Conservation (phyloP, 306 rosid species). For the Medicago arabica region DNA sequence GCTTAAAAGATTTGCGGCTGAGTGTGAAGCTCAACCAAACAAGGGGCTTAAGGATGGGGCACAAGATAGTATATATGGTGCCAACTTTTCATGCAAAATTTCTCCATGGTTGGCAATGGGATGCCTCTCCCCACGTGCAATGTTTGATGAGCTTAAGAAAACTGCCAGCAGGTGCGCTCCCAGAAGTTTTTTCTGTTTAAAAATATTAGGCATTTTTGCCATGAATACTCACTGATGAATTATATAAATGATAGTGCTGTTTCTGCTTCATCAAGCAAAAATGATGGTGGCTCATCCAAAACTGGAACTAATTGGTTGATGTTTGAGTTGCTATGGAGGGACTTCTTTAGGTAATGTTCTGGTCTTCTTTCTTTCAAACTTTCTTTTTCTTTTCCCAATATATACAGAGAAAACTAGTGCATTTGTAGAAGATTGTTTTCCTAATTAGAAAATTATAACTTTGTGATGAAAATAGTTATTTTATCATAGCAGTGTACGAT, state of each 20-base stretch:
- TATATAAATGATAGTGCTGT: conserved; percentile 49
- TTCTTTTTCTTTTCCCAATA: neutral
- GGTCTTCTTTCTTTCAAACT: conserved; percentile 29
- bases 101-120: conserved; percentile 99
- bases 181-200: conserved; percentile 30
- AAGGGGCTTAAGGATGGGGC: conserved; percentile 65
- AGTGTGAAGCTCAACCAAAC: conserved; percentile 76
- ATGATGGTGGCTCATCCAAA: conserved; percentile 60
- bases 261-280: conserved; percentile 61
- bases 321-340: conserved; percentile 96
- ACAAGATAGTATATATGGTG: conserved; percentile 78
- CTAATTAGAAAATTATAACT: conserved; percentile 6
- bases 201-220: conserved; percentile 1
- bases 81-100: conserved; percentile 94
- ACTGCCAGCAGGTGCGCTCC: conserved; percentile 66
- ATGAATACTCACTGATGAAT: conserved; percentile 33
- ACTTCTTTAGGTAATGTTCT: conserved; percentile 85
- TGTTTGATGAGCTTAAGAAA: conserved; percentile 86
- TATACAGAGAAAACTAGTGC: conserved; percentile 22
- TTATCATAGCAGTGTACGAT: neutral
- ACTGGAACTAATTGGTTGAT: conserved; percentile 85
- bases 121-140: conserved; percentile 88
- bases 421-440: neutral
- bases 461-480: conserved; percentile 1
- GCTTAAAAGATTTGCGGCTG: conserved; percentile 83